Conservation (phyloP, 202 grass and related monocot species). For the Setaria viridis region DNA sequence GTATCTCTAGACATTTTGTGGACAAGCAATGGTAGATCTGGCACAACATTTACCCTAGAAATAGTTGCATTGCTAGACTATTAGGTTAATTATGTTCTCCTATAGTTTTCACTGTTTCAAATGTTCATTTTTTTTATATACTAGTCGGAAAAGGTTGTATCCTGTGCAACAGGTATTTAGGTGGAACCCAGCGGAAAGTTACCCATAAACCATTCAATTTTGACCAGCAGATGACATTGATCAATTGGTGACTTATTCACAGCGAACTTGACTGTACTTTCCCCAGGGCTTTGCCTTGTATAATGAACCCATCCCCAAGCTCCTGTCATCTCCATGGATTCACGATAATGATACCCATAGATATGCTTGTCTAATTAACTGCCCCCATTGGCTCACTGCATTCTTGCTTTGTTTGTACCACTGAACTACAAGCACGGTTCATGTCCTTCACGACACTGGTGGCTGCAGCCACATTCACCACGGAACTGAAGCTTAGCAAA, state of each 20-base stretch:
- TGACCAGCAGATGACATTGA: not conserved
- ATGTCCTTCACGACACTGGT: not conserved
- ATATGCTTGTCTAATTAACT: not conserved
- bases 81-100: not conserved
- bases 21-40: not conserved
- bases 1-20: not conserved
- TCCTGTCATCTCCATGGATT: not conserved
- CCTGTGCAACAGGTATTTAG: not conserved
- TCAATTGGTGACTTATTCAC: not conserved
- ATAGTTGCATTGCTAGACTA: not conserved
- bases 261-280: not conserved
- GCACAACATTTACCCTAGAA: constrained; percentile 3
- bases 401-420: not conserved
- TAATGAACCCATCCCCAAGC: not conserved
- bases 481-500: not conserved
- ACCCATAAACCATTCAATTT: not conserved
- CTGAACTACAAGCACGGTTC: not conserved
- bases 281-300: not conserved
- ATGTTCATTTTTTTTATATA: not conserved
- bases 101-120: not conserved
- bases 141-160: not conserved
- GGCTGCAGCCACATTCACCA: not conserved
- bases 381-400: not conserved
- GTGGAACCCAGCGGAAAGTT: not conserved
- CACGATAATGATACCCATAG: not conserved